Base-by-base conservation (phyloP, 352 stramenopile species). In the Globisporangium spinosum region DNA sequence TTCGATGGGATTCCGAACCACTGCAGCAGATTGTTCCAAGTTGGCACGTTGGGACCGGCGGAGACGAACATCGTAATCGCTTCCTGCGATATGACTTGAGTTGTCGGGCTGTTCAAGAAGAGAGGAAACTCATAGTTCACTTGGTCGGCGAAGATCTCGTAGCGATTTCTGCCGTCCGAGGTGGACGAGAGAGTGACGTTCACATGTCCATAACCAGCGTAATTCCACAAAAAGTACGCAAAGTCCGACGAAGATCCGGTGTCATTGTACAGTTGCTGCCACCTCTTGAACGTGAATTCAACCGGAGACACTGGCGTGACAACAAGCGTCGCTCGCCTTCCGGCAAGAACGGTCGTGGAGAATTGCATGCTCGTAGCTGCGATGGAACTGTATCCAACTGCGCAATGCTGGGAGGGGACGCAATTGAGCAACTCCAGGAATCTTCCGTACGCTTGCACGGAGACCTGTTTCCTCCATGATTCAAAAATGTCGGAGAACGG, bases 11-110 rank as follows among this genome's bases (percentile, higher is more conserved):
- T 27, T 23, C 59, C 35, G 20, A 65, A 65, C 59, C 59, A 65
- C 5, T 23, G 17, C n/a, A 55, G 59, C n/a, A 65, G 15, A 40
- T 54, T 56, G 4, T 6, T 40, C 59, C 59, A 65, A 13, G 23
- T 65, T 35, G 25, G 38, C 27, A 40, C 8, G 2, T 13, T 53
- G 9, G 38, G n/a, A 13, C 15, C 23, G 10, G 25, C 29, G 4
- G 51, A 35, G 13, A 20, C 3, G 29, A 61, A 47, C 29, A 47
- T 27, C n/a, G 56, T 20, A 12, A 47, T 47, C 3, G 29, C 32
- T 40, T 47, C 17, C 53, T 58, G 53, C 10, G 45, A 55, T 23
- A 56, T 2, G 9, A 55, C 38, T 35, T 55, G 9, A 0, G 38
- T 53, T 4, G 59, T 56, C 1, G 12, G 3, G 2, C 0, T 56